Evolutionary conservation across 1,139 yeast species (phyloP), one percentile per base, ranked within the genome.

Genomic region (Candida anutae): DNA sequence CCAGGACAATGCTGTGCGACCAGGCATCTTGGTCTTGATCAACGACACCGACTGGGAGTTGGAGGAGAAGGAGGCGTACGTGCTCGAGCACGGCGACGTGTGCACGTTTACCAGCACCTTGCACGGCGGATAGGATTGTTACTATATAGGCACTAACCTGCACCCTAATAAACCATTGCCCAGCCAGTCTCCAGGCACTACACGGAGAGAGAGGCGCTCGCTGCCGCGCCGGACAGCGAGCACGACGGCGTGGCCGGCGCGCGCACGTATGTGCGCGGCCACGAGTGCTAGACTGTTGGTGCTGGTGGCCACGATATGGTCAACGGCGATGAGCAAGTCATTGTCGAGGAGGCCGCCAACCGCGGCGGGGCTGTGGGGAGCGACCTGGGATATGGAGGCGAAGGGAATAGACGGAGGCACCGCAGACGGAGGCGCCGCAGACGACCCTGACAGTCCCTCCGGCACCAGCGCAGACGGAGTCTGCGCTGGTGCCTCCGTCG

Each of bases 1-100:
- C 10, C 94, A 84, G 42, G 90, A 85, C 42, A 94, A 66, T 5
- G 69, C 68, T 2, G 76, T 82, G 6, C 74, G 97, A 29, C 95
- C 97, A 0, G 98, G 98, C 2, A 85, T 90, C 25, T 62, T 90
- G 37, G 95, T 90, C 6, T 66, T 90, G 31, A 80, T 90, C 38
- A 90, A 90, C 46, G 98, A 90, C 47, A 78, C 95, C 1, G 98
- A 90, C 55, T 90, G 98, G 98, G 98, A 90, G 47, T 58, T 90
- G 17, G 94, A 87, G 49, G 97, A 88, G 9, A 87, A 78, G 55
- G 90, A 83, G 43, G 80, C 74, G 6, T 87, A 87, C 43, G 74
- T 68, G 12, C 53, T 90, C 13, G 83, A 83, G 47, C 59, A 70
- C 26, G 80, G 84, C 11, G 98, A 90, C 53, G 68, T 74, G 16